Evolutionary conservation across 352 stramenopile genomes (phyloP), one percentile per base, ranked within the genome.

Genomic region (Aphanomyces cochlioides): DNA sequence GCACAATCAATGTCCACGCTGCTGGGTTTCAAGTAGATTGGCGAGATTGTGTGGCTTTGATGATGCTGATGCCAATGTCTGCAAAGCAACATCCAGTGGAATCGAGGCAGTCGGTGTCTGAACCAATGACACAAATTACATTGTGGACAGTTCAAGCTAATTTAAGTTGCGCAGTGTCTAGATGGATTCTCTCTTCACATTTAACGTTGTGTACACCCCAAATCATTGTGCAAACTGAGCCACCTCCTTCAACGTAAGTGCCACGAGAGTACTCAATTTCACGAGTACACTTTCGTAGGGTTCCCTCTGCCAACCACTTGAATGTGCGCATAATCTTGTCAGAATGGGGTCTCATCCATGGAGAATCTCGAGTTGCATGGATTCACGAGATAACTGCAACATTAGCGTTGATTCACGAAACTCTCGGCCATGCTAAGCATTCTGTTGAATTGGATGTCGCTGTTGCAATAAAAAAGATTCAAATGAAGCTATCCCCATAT

Each of bases 1-100:
- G 28, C 28, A 39, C 7, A 12, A n/a, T 19, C 21, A 6, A 61
- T n/a, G n/a, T 61, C 37, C 54, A 61, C 54, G 34, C 43, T 12
- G 54, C 19, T 13, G 6, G 6, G 5, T 61, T 39, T 61, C 10
- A 37, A 61, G 54, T 61, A 7, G 54, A 61, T 37, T 61, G 54
- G 54, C 54, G 54, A 41, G 28, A 61, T 39, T 19, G 19, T 41
- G 54, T 61, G 8, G 50, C 50, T 13, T 19, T 58, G 28, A n/a
- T 58, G 13, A 34, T 1, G 28, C n/a, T 19, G 8, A 19, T 58
- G 8, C 50, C 50, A 19, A n/a, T 34, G n/a, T 58, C 8, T 8
- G 1, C 28, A 28, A 28, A 28, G 28, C 28, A 28, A 28, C 28
- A 28, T 28, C 28, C 28, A 28, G 28, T 28, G 28, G 28, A 28